Evolutionary conservation across 2,329 filamentous ascomycete species (phyloP).

Genomic region (Aspergillus sp.): DNA sequence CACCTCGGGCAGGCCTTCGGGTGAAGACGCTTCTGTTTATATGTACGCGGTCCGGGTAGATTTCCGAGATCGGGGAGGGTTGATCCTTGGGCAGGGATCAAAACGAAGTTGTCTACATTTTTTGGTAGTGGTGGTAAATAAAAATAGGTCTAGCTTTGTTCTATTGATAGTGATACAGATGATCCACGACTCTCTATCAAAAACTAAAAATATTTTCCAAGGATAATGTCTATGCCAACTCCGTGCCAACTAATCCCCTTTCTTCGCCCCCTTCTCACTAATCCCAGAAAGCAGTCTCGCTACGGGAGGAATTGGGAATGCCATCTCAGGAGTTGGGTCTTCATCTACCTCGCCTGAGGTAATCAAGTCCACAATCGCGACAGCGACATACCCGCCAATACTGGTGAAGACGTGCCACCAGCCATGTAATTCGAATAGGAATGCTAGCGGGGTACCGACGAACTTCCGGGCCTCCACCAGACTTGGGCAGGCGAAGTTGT

Average conservation of each 20-base stretch:
- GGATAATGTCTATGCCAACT: too few species aligned
- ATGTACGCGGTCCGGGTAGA: too few species aligned
- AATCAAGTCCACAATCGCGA: conserved; percentile 40
- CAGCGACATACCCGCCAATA: conserved; percentile 43
- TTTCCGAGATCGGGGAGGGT: too few species aligned
- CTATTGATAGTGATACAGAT: too few species aligned
- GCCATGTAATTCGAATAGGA: conserved; percentile 44
- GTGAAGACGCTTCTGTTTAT: not conserved
- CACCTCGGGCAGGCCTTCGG: not conserved
- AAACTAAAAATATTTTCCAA: too few species aligned
- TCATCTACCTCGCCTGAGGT: conserved; percentile 33
- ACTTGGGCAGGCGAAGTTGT: conserved; percentile 34
- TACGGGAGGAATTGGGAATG: conserved; percentile 18
- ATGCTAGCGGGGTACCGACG: conserved; percentile 39
- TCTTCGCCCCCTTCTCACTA: not conserved
- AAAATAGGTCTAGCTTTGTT: too few species aligned
- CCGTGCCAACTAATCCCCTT: not conserved
- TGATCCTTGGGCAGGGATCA: too few species aligned
- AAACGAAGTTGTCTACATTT: too few species aligned
- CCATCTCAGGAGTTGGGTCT: conserved; percentile 23
- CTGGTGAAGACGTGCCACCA: conserved; percentile 48
- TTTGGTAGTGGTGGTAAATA: too few species aligned
- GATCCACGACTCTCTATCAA: too few species aligned
- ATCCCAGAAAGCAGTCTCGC: conserved; percentile 11
- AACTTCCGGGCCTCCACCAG: conserved; percentile 28